These are phyloP conservation scores for Astrocystis sublimbata DNA, from an alignment of 495 filamentous ascomycete genomes.

Conservation along the genomic window DNA sequence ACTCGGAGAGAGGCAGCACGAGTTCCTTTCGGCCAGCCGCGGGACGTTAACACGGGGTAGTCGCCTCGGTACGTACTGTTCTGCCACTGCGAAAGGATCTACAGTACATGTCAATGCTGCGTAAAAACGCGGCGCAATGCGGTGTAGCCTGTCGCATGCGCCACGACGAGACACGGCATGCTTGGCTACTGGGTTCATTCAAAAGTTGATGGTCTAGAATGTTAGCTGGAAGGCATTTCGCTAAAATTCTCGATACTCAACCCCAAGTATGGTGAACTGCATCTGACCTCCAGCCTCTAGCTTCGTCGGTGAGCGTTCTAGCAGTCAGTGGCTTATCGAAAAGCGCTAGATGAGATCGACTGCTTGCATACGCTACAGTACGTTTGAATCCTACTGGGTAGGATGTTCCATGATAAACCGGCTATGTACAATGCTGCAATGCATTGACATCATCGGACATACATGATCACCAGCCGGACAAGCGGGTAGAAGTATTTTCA, in stretches of 20 bases:
- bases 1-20: slow-evolving; percentile 2
- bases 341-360: neutral
- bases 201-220: neutral
- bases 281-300: too few species aligned
- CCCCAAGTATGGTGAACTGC: too few species aligned
- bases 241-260: neutral
- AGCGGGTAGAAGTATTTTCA: neutral
- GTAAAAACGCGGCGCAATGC: slow-evolving; percentile 1
- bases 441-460: slow-evolving; percentile 10
- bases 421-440: neutral
- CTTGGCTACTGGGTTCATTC: neutral
- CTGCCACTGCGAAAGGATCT: too few species aligned
- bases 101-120: neutral
- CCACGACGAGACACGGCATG: slow-evolving; percentile 10
- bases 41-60: neutral
- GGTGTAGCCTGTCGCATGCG: slow-evolving; percentile 2
- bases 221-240: neutral
- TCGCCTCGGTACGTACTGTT: neutral
- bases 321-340: neutral
- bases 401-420: too few species aligned
- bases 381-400: too few species aligned
- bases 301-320: neutral
- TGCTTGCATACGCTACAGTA: neutral
- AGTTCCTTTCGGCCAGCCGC: slow-evolving; percentile 3
- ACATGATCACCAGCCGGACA: neutral